Conservation (phyloP, 2,329 filamentous ascomycete genomes). For the Epichloe gansuensis region DNA sequence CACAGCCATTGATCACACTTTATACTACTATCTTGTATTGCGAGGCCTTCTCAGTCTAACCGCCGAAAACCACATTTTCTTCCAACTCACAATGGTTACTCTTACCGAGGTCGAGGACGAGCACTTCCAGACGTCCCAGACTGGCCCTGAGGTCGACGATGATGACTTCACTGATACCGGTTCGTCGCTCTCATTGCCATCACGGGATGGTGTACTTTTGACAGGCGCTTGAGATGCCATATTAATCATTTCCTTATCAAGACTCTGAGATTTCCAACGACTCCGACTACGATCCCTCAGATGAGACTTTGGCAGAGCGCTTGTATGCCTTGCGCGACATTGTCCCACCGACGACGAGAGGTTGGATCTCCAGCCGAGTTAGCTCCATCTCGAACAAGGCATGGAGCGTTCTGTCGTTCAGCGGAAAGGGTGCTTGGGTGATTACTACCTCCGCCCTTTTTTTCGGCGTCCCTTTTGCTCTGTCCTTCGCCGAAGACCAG, state of each 20-base stretch:
- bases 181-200: conserved; percentile 29
- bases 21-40: background rate
- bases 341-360: conserved; percentile 57
- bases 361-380: conserved; percentile 50
- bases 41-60: background rate
- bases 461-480: conserved; percentile 81
- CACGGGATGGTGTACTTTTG: background rate
- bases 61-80: background rate
- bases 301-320: conserved; percentile 53
- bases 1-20: background rate
- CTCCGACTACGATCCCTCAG: conserved; percentile 49
- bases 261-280: conserved; percentile 79
- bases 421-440: conserved; percentile 82
- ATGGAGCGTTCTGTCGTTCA: conserved; percentile 50
- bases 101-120: conserved; percentile 95
- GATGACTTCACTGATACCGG: conserved; percentile 92
- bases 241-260: conserved; percentile 19
- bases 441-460: conserved; percentile 80
- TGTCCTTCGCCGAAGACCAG: conserved; percentile 92
- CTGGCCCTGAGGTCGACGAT: conserved; percentile 66
- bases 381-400: conserved; percentile 36
- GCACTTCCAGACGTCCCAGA: conserved; percentile 66
- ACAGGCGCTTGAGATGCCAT: background rate
- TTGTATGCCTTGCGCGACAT: conserved; percentile 64
- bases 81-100: conserved; percentile 63